phyloP scores from a whole-genome alignment of 1,284 basidiomycete genomes.

The Exobasidium rhododendri region DNA sequence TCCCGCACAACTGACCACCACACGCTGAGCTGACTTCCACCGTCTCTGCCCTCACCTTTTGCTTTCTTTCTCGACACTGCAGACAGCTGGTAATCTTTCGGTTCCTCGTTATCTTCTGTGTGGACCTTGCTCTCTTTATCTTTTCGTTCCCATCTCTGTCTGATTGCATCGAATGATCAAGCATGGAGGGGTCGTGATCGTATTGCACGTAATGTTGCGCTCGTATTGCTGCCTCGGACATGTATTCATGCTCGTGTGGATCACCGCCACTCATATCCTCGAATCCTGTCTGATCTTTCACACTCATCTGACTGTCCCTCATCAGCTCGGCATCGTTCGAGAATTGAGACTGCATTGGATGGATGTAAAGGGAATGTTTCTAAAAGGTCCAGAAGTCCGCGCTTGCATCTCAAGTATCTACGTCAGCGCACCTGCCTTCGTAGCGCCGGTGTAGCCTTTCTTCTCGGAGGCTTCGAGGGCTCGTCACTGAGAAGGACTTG shows the following conservation, averaged over 20 bases:
- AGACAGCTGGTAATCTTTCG: slow-evolving; percentile 45
- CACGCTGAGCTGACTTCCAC: background rate
- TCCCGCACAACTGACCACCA: background rate
- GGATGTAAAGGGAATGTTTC: too few species aligned
- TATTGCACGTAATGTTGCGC: background rate
- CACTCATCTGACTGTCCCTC: background rate
- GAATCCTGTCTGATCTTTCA: background rate
- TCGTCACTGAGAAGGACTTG: too few species aligned
- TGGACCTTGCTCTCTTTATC: slow-evolving; percentile 34
- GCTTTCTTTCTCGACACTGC: slow-evolving; percentile 44
- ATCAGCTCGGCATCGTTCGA: background rate
- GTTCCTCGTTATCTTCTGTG: slow-evolving; percentile 44
- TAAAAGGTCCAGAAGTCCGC: too few species aligned
- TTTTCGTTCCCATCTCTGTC: background rate
- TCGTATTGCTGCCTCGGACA: background rate
- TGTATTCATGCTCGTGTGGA: background rate
- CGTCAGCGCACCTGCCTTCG: too few species aligned
- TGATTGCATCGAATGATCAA: background rate
- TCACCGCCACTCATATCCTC: background rate
- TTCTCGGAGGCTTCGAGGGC: too few species aligned
- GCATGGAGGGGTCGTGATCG: background rate
- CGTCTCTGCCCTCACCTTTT: slow-evolving; percentile 24
- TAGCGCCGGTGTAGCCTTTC: too few species aligned
- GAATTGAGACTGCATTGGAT: background rate
- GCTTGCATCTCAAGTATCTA: too few species aligned